A percentile compares a stretch with the other conserved stretches of the same genome.
These are phyloP conservation scores for Lonicera japonica DNA, from an alignment of 129 eudicot species.

Conservation along the genomic window DNA sequence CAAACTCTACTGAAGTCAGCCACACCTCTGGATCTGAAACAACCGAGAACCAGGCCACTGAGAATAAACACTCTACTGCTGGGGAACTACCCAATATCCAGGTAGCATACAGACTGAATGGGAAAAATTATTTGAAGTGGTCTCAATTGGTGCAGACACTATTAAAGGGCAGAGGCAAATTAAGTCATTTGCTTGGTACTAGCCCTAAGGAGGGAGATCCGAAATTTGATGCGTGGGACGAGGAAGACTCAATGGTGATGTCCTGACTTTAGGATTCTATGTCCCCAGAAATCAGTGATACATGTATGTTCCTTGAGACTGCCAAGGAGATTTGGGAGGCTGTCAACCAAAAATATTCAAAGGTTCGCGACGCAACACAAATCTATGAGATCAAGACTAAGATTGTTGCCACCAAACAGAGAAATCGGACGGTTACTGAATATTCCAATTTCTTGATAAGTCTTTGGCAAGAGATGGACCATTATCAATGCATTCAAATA, in stretches of 20 bases:
- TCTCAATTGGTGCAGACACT: constrained; percentile 10
- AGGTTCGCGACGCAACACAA: neutral
- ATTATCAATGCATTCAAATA: neutral
- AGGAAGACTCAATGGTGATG: constrained; percentile 15
- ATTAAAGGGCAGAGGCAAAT: constrained; percentile 8
- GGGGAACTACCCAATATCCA: too few species aligned
- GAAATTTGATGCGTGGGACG: constrained; percentile 10
- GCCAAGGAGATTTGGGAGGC: constrained; percentile 11
- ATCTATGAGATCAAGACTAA: neutral
- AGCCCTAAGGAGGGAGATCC: constrained; percentile 6
- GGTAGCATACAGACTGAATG: too few species aligned
- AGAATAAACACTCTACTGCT: too few species aligned
- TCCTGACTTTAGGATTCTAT: constrained; percentile 8
- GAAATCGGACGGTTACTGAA: neutral
- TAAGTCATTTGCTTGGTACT: constrained; percentile 7
- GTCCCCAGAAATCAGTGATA: constrained; percentile 4
- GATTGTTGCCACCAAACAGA: neutral
- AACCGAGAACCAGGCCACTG: too few species aligned
- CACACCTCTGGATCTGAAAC: too few species aligned
- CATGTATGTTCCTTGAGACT: neutral
- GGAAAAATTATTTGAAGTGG: constrained; percentile 14
- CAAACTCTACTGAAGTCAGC: too few species aligned
- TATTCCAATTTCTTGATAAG: constrained; percentile 5
- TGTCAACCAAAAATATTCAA: neutral
- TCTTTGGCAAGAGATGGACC: constrained; percentile 5